Percentiles rank a stretch among this genome's conserved stretches.
These are phyloP conservation scores for Bipolaris victoriae DNA, from an alignment of 2,329 filamentous ascomycete genomes.

Conservation along the genomic window DNA sequence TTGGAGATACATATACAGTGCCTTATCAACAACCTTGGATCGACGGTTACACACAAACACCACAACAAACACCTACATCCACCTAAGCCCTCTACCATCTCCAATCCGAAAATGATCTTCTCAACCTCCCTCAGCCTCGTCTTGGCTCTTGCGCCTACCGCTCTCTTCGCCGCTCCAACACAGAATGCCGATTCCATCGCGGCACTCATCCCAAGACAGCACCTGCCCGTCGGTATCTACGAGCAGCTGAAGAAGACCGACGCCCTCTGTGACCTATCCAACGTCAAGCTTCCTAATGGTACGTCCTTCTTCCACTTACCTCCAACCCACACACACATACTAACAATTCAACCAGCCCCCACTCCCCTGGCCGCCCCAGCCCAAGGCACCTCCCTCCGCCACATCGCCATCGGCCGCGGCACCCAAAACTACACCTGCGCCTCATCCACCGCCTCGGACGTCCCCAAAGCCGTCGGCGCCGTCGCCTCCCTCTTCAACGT, in stretches of 20 bases:
- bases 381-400: conserved; percentile 67
- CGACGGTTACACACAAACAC: conserved; percentile 6
- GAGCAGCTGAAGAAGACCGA: conserved; percentile 28
- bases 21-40: background rate
- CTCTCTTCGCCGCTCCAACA: conserved; percentile 44
- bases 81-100: background rate
- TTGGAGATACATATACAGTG: conserved; percentile 9
- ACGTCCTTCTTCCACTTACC: conserved; percentile 15
- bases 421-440: conserved; percentile 94
- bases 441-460: conserved; percentile 60
- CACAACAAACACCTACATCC: conserved; percentile 12
- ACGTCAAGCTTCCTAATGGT: conserved; percentile 41
- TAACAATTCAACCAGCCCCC: conserved; percentile 52
- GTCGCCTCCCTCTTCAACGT: conserved; percentile 86
- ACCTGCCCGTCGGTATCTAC: conserved; percentile 25
- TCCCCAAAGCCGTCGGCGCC: conserved; percentile 73
- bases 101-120: conserved; percentile 41
- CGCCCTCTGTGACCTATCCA: conserved; percentile 40
- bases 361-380: conserved; percentile 66
- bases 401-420: conserved; percentile 85
- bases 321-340: conserved; percentile 1
- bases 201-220: conserved; percentile 24
- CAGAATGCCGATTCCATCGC: conserved; percentile 29
- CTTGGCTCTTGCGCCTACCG: conserved; percentile 43
- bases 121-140: conserved; percentile 37